Conservation (phyloP, 768 basidiomycete species). For the Rhizopogon rudus region DNA sequence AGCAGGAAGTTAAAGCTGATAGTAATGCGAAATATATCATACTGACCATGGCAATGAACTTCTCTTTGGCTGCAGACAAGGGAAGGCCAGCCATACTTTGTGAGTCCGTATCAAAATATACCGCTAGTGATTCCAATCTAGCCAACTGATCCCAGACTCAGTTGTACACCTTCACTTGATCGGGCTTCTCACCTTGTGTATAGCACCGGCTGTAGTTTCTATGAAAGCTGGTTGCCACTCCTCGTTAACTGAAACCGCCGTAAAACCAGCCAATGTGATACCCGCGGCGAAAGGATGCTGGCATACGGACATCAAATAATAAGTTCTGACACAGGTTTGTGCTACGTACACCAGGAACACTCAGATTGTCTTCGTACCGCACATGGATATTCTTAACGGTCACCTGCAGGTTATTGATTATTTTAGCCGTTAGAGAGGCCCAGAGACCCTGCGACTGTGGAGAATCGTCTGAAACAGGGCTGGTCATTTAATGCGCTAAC, state of each 20-base stretch:
- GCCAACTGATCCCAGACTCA: slow-evolving; percentile 53
- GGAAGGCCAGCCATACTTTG: slow-evolving; percentile 68
- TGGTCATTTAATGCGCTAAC: not conserved
- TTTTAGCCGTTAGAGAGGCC: slow-evolving; percentile 78
- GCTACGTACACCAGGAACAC: slow-evolving; percentile 79
- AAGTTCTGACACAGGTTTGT: not conserved
- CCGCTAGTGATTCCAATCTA: slow-evolving; percentile 77
- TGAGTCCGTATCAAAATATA: slow-evolving; percentile 95
- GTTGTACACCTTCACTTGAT: not conserved
- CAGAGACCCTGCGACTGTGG: slow-evolving; percentile 82
- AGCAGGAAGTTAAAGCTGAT: not conserved
- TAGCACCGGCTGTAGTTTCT: slow-evolving; percentile 77
- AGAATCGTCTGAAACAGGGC: slow-evolving; percentile 37
- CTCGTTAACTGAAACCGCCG: slow-evolving; percentile 83
- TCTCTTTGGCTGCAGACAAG: slow-evolving; percentile 59
- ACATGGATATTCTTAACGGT: slow-evolving; percentile 95
- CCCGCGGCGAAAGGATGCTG: slow-evolving; percentile 96
- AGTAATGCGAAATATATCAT: not conserved
- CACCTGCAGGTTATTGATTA: slow-evolving; percentile 95
- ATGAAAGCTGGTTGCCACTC: slow-evolving; percentile 91
- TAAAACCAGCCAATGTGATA: slow-evolving; percentile 81
- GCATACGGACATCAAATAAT: not conserved
- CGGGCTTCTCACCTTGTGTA: slow-evolving; percentile 68
- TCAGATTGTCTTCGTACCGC: slow-evolving; percentile 92
- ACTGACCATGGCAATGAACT: slow-evolving; percentile 69